Conservation (phyloP, 2,329 filamentous ascomycete species). For the Aspergillus amoenus region DNA sequence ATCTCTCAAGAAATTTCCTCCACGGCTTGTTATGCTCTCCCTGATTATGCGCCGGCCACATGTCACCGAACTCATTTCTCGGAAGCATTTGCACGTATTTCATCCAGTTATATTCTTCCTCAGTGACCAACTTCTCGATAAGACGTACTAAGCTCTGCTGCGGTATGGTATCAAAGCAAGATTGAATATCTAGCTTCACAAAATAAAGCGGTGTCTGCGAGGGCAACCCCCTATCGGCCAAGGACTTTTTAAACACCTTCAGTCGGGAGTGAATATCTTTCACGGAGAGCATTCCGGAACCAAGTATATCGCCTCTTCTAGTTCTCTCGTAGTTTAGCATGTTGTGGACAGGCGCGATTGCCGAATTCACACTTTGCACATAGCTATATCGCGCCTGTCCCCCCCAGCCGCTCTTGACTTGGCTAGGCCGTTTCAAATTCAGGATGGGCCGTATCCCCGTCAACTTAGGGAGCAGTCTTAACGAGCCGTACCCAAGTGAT, state of each 20-base stretch:
- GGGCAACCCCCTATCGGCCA: conserved; percentile 8
- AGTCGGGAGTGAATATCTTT: conserved; percentile 75
- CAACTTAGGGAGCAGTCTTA: conserved; percentile 81
- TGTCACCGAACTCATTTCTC: conserved; percentile 28
- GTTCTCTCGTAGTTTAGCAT: conserved; percentile 74
- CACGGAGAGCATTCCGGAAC: conserved; percentile 77
- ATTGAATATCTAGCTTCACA: conserved; percentile 86
- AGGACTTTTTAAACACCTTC: conserved; percentile 61
- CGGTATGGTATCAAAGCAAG: conserved; percentile 94
- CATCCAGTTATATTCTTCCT: conserved; percentile 66
- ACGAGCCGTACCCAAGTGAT: conserved; percentile 70
- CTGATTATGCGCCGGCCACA: conserved; percentile 17
- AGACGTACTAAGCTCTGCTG: conserved; percentile 71
- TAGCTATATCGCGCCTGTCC: conserved; percentile 52
- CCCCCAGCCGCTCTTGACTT: conserved; percentile 49
- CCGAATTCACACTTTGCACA: conserved; percentile 66
- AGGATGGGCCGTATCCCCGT: conserved; percentile 77
- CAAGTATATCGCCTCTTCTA: conserved; percentile 61
- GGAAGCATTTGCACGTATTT: conserved; percentile 73
- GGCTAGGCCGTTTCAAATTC: conserved; percentile 71
- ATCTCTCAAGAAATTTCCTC: conserved; percentile 55
- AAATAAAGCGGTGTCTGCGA: conserved; percentile 67
- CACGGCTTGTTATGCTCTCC: conserved; percentile 25
- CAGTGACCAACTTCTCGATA: conserved; percentile 56
- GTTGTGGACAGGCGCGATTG: conserved; percentile 72